Evolutionary conservation across 495 filamentous ascomycete genomes (phyloP), one percentile per base, ranked within the genome.

Genomic region (Xylaria nigripes): DNA sequence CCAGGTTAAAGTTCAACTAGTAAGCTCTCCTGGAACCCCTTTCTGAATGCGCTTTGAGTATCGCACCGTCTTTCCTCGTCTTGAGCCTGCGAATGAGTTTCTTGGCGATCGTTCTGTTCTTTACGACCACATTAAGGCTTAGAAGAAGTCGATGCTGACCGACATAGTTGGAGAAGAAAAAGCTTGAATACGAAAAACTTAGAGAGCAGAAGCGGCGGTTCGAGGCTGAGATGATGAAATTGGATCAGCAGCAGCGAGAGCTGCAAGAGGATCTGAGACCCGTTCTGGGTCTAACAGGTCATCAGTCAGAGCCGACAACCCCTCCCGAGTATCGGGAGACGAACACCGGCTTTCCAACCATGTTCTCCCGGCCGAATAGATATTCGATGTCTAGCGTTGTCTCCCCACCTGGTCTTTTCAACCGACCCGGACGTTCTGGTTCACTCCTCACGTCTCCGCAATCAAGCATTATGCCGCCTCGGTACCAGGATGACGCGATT

Each of bases 281-380:
- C 67, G 56, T 57, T 42, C 59, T 59, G 22, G 61, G 57, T 8
- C 61, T 63, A 30, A 70, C 79, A 55, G 87, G 87, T 32, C 85
- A 89, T 52, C 84, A 89, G 68, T 92, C 90, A 48, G 91, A 97
- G 71, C 92, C 92, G 8, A 95, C 93, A 12, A 98, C 94, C 16
- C 93, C 93, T n/a, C 93, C 93, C 18, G 93, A 97, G 67, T 89
- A 90, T 38, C 85, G 81, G 56, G 89, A 95, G 58, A 70, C 74
- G 16, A 69, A 62, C 48, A 77, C 79, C 48, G 80, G 81, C 29
- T 84, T 93, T 61, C 80, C 89, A 45, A 79, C 81, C 59, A 77
- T 84, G 42, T 84, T 88, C 54, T 82, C 86, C 34, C 81, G 88
- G 18, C 86, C 86, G 19, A 87, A 87, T 60, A 81, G 89, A 48